Percentiles rank a stretch among this genome's conserved stretches.
These are phyloP conservation scores for Kurtzmaniella quercitrusa DNA, from an alignment of 1,139 yeast genomes.

Conservation along the genomic window DNA sequence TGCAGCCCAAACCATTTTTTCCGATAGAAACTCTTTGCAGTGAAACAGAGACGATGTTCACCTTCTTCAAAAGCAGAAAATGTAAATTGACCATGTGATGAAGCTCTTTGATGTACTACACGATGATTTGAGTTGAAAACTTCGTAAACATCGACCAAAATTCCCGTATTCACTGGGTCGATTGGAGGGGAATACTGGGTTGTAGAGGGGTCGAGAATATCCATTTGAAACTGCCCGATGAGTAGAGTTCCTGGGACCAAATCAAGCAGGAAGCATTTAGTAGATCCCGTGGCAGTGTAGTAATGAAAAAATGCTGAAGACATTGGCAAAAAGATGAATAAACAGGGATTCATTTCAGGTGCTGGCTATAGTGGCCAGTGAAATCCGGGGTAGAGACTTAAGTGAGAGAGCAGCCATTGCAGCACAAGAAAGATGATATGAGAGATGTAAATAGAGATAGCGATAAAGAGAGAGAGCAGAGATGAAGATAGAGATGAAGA, in stretches of 20 bases:
- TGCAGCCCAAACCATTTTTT: slow-evolving; percentile 16
- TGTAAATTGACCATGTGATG: slow-evolving; percentile 59
- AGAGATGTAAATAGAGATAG: background rate
- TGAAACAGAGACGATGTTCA: slow-evolving; percentile 68
- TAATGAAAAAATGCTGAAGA: slow-evolving; percentile 28
- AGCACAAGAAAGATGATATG: background rate
- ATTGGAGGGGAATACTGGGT: slow-evolving; percentile 41
- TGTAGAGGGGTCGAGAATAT: slow-evolving; percentile 46
- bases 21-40: slow-evolving; percentile 47
- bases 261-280: slow-evolving; percentile 65
- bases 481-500: too few species aligned
- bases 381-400: background rate
- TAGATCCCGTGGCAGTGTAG: slow-evolving; percentile 54
- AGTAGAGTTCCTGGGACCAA: slow-evolving; percentile 55
- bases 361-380: background rate
- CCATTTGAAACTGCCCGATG: slow-evolving; percentile 55
- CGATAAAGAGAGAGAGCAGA: background rate
- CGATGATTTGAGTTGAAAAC: slow-evolving; percentile 59
- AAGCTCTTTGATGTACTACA: slow-evolving; percentile 61
- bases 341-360: background rate
- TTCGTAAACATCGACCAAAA: slow-evolving; percentile 52
- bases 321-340: background rate
- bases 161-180: slow-evolving; percentile 25
- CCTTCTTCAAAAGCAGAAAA: slow-evolving; percentile 70
- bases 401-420: background rate